These are phyloP conservation scores for Cubamyces sp. DNA, from an alignment of 768 basidiomycete species.

Conservation along the genomic window DNA sequence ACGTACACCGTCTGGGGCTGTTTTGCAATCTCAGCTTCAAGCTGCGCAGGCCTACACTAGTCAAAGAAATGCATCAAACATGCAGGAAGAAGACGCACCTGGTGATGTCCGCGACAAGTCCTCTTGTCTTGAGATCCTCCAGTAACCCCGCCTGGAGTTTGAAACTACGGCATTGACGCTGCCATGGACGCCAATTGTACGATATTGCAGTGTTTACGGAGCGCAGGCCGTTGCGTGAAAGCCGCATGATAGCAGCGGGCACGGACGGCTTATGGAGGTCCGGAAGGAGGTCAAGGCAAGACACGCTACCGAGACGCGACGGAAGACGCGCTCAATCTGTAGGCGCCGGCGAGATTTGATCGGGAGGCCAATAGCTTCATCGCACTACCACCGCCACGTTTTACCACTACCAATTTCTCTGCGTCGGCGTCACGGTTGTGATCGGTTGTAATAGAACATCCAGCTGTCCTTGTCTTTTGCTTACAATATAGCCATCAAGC, in stretches of 20 bases:
- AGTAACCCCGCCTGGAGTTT: slow-evolving; percentile 32
- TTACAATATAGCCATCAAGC: not conserved
- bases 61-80: not conserved
- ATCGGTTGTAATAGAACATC: too few relatives aligned
- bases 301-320: not conserved
- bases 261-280: not conserved
- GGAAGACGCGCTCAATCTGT: not conserved
- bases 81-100: slow-evolving; percentile 28
- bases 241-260: slow-evolving; percentile 12
- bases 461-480: too few relatives aligned
- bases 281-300: not conserved
- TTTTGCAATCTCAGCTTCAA: slow-evolving; percentile 17
- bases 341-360: slow-evolving; percentile 22
- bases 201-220: not conserved
- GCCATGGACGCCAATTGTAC: not conserved
- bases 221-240: slow-evolving; percentile 18
- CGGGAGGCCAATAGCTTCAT: slow-evolving; percentile 29
- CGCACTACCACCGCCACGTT: slow-evolving; percentile 21
- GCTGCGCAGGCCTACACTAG: slow-evolving; percentile 13
- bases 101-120: slow-evolving; percentile 42
- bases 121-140: slow-evolving; percentile 38
- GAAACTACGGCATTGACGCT: slow-evolving; percentile 21
- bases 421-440: too few relatives aligned
- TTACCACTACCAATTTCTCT: not conserved
- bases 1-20: slow-evolving; percentile 67